Conservation (phyloP, 2,329 filamentous ascomycete genomes). For the Nakataea oryzae region DNA sequence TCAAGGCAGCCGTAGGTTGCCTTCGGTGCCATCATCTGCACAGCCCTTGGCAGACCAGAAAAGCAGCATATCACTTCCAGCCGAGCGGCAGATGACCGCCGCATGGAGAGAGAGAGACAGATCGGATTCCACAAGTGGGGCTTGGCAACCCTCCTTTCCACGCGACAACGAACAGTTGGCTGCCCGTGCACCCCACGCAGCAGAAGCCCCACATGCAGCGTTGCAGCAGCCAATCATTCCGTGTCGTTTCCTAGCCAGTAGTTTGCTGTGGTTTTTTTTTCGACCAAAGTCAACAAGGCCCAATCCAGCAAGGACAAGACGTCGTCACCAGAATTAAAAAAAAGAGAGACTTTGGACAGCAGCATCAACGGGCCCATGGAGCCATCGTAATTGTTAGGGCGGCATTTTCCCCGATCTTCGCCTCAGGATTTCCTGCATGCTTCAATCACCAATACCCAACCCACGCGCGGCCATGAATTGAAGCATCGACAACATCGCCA, state of each 20-base stretch:
- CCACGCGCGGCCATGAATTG: constrained; percentile 4
- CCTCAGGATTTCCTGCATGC: neutral
- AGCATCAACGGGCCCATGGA: neutral
- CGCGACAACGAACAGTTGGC: neutral
- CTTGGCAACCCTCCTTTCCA: neutral
- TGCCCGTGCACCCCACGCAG: neutral
- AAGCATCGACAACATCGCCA: neutral
- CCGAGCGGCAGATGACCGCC: neutral
- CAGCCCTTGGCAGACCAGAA: neutral
- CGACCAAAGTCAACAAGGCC: constrained; percentile 8
- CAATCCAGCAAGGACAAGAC: constrained; percentile 5
- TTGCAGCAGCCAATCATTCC: constrained; percentile 1
- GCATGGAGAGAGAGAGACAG: too few species aligned
- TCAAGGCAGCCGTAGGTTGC: neutral
- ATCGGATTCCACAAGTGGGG: neutral
- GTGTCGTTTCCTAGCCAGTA: neutral
- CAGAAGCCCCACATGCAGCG: neutral
- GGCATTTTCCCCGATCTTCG: neutral
- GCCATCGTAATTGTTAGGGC: neutral
- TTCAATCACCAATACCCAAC: neutral
- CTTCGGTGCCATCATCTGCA: neutral
- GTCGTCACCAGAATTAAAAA: constrained; percentile 4
- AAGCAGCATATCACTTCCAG: neutral
- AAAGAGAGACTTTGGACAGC: neutral
- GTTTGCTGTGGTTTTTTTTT: constrained; percentile 1